A percentile compares a stretch with the other conserved stretches of the same genome.
Conservation (phyloP, 2,329 filamentous ascomycete species). For the Alternaria incomplexa region DNA sequence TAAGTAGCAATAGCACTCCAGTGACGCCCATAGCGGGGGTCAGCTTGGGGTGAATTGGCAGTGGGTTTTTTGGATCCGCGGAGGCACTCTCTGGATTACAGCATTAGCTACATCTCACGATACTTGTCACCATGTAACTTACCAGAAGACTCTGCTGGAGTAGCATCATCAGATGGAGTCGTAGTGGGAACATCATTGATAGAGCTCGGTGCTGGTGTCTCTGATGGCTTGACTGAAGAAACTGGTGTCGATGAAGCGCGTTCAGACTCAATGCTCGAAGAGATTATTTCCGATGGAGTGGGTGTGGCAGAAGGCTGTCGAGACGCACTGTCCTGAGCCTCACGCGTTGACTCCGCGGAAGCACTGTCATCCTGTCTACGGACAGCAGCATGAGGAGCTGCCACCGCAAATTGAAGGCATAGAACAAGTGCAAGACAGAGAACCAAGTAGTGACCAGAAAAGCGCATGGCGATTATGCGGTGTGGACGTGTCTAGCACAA, state of each 20-base stretch:
- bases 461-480: conserved; percentile 33
- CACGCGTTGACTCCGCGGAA: conserved; percentile 18
- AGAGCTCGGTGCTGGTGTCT: conserved; percentile 12
- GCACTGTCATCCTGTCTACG: conserved; percentile 39
- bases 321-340: conserved; percentile 17
- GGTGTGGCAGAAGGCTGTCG: conserved; percentile 24
- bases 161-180: conserved; percentile 21
- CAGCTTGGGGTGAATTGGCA: conserved; percentile 76
- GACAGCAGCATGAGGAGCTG: conserved; percentile 30
- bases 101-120: neutral
- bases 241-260: conserved; percentile 18
- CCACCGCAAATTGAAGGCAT: conserved; percentile 30
- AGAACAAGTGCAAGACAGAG: conserved; percentile 34
- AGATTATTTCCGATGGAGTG: conserved; percentile 15
- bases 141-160: conserved; percentile 30
- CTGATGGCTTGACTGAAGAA: conserved; percentile 18
- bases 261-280: conserved; percentile 18
- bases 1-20: conserved; percentile 75
- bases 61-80: conserved; percentile 31
- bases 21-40: conserved; percentile 83
- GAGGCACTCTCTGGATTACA: conserved; percentile 12
- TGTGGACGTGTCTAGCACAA: conserved; percentile 10
- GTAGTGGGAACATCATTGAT: conserved; percentile 23
- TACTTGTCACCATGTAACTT: neutral
- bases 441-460: conserved; percentile 30